phyloP scores from a whole-genome alignment of 345 rosid species.

The Nephelium lappaceum region DNA sequence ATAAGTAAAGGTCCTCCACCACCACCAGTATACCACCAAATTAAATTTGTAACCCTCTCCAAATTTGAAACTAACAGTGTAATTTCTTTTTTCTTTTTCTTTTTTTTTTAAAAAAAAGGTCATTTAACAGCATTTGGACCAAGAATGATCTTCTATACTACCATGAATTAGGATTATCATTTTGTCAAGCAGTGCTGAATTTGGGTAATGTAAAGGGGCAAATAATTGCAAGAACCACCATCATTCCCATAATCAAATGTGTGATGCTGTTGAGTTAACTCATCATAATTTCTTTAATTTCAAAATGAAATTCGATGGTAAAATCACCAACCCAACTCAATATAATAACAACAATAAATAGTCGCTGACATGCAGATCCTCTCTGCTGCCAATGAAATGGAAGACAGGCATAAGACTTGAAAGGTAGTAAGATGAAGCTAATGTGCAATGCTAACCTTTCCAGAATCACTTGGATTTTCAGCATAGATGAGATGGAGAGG shows the following conservation, averaged over 20 bases:
- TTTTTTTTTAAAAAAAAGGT: no score
- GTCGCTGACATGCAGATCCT: not conserved
- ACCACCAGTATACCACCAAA: not conserved
- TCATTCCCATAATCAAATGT: no score
- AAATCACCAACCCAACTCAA: not conserved
- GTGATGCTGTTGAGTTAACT: not conserved
- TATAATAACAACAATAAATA: not conserved
- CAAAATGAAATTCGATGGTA: not conserved
- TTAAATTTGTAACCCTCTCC: not conserved
- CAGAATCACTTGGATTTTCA: conserved; percentile 97
- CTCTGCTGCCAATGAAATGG: not conserved
- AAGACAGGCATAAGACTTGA: not conserved
- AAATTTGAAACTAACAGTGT: not conserved
- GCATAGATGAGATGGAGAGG: conserved; percentile 88
- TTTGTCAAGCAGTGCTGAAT: no score
- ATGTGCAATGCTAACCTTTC: conserved; percentile 62
- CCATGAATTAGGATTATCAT: not conserved
- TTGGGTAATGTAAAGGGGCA: no score
- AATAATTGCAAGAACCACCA: no score
- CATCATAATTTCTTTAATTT: not conserved
- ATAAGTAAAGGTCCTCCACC: not conserved
- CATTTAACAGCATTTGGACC: not conserved
- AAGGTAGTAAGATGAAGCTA: not conserved
- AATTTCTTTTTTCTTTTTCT: no score
- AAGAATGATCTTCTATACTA: not conserved